Conservation (phyloP, 1,284 basidiomycete genomes). For the Coriolopsis trogii region DNA sequence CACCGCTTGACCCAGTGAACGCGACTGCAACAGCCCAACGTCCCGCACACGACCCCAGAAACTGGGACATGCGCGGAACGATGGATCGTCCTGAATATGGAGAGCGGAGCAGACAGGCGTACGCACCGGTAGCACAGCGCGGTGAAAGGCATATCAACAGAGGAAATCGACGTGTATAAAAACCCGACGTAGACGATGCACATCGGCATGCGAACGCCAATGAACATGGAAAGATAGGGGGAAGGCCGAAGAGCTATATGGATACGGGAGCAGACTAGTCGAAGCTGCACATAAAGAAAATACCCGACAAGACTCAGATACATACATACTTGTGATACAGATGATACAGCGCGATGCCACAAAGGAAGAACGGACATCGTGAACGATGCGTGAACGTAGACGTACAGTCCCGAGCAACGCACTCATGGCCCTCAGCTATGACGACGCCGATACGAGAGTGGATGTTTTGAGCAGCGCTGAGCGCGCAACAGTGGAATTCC, state of each 20-base stretch:
- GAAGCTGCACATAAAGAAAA: not conserved
- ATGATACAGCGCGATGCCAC: slow-evolving; percentile 15
- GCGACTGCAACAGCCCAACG: too few relatives aligned
- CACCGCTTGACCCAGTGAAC: too few relatives aligned
- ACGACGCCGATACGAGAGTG: slow-evolving; percentile 19
- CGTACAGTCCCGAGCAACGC: too few relatives aligned
- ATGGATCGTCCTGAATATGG: too few relatives aligned
- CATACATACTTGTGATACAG: slow-evolving; percentile 17
- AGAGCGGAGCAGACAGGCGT: too few relatives aligned
- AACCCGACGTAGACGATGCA: too few relatives aligned
- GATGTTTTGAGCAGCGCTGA: slow-evolving; percentile 14
- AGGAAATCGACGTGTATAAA: too few relatives aligned
- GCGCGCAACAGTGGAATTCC: slow-evolving; percentile 2
- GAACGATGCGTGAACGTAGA: not conserved
- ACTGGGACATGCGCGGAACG: too few relatives aligned
- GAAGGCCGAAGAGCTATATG: not conserved
- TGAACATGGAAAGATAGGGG: not conserved
- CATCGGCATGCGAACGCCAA: not conserved
- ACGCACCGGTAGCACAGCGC: too few relatives aligned
- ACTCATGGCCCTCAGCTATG: slow-evolving; percentile 2
- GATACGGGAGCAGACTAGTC: not conserved
- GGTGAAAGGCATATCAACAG: too few relatives aligned
- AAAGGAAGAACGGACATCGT: not conserved
- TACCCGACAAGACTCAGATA: slow-evolving; percentile 10
- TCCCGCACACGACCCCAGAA: too few relatives aligned